phyloP scores from a whole-genome alignment of 73 alveolate species.

The Blepharisma stoltei region DNA sequence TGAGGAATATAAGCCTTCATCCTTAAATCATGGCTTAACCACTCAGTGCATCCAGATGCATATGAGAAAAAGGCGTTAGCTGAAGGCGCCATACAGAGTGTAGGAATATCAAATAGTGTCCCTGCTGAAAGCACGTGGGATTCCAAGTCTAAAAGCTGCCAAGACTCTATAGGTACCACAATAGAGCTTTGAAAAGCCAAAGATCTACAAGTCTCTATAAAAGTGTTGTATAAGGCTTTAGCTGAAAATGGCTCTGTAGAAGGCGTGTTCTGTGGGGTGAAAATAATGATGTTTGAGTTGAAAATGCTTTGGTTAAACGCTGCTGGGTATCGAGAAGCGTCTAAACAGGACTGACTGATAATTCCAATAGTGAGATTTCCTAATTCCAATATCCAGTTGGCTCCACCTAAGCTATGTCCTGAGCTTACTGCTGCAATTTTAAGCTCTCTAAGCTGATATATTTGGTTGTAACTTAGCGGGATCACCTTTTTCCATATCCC shows the following conservation, averaged over 20 bases:
- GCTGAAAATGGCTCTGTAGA: neutral
- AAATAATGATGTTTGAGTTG: neutral
- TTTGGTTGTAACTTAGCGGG: conserved; percentile 9
- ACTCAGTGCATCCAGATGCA: conserved; percentile 14
- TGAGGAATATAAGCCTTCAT: conserved; percentile 21
- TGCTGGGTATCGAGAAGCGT: conserved; percentile 17
- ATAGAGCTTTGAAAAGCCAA: conserved; percentile 4
- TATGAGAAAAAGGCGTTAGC: conserved; percentile 13
- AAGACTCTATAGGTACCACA: neutral
- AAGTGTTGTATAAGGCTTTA: neutral
- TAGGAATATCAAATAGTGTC: neutral
- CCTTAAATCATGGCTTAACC: conserved; percentile 23
- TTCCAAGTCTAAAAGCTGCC: conserved; percentile 23
- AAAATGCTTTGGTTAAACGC: conserved; percentile 3
- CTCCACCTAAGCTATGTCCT: conserved; percentile 18
- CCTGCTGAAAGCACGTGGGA: conserved; percentile 12
- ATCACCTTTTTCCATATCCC: conserved; percentile 19
- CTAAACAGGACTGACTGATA: neutral
- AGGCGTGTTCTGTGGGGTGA: conserved; percentile 5
- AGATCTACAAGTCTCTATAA: conserved; percentile 19
- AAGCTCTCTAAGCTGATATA: neutral
- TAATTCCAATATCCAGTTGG: conserved; percentile 18
- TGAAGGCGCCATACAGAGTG: conserved; percentile 21
- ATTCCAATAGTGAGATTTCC: neutral
- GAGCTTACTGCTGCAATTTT: conserved; percentile 26